Base-by-base conservation (phyloP, 1,284 basidiomycete species). In the Heterobasidion parviporum region DNA sequence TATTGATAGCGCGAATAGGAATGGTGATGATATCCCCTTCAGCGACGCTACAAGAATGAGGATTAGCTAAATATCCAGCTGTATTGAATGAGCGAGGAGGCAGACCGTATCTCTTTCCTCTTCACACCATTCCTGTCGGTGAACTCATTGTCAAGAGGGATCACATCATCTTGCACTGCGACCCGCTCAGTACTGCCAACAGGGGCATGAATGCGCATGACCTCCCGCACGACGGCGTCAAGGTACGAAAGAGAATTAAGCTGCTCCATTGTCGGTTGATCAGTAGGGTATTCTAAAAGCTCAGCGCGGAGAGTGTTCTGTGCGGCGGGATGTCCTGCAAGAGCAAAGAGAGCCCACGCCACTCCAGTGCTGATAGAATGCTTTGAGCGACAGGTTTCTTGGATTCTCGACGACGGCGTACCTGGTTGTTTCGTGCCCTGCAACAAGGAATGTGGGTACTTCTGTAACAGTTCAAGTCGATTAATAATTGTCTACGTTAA, bases 341-440 rank as follows among this genome's bases (percentile, higher is more conserved):
- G 78, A 0, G 81, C 77, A 65, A 77, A 87, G 0, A 94, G 71
- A 0, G 81, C 80, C 83, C 83, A 86, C 0, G 76, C 75, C 0
- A 77, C 74, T 3, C 63, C 65, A 1, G 67, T 61, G 41, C 66
- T 67, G 26, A 26, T 10, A 41, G 38, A 41, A n/a, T 8, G 38
- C 38, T 26, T 26, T 26, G 26, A 26, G 26, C 26, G 26, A 26
- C 26, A 6, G 26, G 26, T 26, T 26, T 26, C 26, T 26, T 26
- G 26, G 26, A 26, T 1, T 26, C 26, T 26, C 26, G 5, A 26
- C 14, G 7, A 15, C 43, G 16, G 14, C 14, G 6, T 44, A 79
- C 78, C 83, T 87, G 2, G 73, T 75, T 0, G 92, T 93, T 66
- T 93, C 90, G 67, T 92, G 87, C 0, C 91, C 91, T 5, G 84